Conservation (phyloP, 208 protist species). For the Naegleria gruberi region DNA sequence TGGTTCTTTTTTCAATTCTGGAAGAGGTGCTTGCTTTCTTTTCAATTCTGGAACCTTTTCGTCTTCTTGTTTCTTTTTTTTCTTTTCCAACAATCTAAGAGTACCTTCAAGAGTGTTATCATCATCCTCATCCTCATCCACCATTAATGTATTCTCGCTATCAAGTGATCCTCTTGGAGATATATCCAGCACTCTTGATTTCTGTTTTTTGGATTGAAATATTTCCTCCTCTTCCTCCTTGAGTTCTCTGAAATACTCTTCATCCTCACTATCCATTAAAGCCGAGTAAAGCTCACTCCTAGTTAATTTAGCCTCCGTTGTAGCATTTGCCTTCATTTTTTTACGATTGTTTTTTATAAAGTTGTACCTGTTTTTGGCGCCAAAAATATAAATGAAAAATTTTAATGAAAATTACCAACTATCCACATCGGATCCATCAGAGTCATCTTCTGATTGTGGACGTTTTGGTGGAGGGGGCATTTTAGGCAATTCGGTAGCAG, state of each 20-base stretch:
- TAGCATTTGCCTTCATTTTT: background rate
- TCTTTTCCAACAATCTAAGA: background rate
- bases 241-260: background rate
- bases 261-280: background rate
- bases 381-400: too few species aligned
- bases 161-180: background rate
- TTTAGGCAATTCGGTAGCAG: background rate
- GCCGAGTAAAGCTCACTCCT: background rate
- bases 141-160: background rate
- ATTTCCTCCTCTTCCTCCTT: background rate
- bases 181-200: background rate
- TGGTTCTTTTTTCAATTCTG: slow-evolving; percentile 68
- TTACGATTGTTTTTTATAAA: background rate
- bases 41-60: background rate
- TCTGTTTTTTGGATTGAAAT: background rate
- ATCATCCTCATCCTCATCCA: background rate
- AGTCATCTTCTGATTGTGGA: background rate
- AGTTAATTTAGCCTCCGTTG: background rate
- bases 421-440: background rate
- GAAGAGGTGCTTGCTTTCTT: slow-evolving; percentile 9
- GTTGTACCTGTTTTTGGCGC: too few species aligned
- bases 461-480: background rate
- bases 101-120: background rate
- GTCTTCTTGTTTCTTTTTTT: background rate
- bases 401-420: too few species aligned